Percentiles rank a stretch among this genome's conserved stretches.
phyloP scores from a whole-genome alignment of 2,329 filamentous ascomycete genomes.

The Trichoderma hamatum region DNA sequence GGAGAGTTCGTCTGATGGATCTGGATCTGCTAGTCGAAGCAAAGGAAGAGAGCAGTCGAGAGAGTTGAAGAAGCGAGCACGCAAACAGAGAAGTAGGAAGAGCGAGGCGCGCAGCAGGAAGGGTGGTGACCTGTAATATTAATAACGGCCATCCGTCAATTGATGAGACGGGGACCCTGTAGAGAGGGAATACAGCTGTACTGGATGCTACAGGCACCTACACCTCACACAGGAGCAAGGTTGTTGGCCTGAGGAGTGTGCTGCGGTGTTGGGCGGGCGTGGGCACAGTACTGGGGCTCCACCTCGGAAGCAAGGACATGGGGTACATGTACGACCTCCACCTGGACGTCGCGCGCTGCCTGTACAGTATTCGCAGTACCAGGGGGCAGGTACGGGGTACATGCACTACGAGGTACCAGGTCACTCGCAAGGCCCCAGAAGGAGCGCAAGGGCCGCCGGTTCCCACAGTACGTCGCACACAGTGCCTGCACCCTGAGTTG shows the following conservation, averaged over 20 bases:
- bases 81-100: slow-evolving; percentile 13
- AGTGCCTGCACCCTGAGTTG: neutral
- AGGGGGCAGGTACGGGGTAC: neutral
- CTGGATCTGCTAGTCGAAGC: neutral
- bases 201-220: slow-evolving; percentile 5
- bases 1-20: neutral
- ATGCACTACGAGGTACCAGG: neutral
- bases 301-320: neutral
- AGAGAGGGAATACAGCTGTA: slow-evolving; percentile 12
- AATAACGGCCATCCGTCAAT: slow-evolving; percentile 16
- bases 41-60: neutral
- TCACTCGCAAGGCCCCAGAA: neutral
- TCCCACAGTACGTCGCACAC: neutral
- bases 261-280: neutral
- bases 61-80: slow-evolving; percentile 4
- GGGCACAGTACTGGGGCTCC: neutral
- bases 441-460: slow-evolving; percentile 15
- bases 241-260: neutral
- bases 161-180: slow-evolving; percentile 2
- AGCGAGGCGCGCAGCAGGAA: slow-evolving; percentile 4
- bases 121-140: slow-evolving; percentile 26
- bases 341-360: too few relatives aligned
- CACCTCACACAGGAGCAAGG: neutral
- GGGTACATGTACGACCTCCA: neutral
- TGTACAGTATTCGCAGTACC: neutral